Base-by-base conservation (phyloP, 257 asterid species). In the Coffea eugenioides region DNA sequence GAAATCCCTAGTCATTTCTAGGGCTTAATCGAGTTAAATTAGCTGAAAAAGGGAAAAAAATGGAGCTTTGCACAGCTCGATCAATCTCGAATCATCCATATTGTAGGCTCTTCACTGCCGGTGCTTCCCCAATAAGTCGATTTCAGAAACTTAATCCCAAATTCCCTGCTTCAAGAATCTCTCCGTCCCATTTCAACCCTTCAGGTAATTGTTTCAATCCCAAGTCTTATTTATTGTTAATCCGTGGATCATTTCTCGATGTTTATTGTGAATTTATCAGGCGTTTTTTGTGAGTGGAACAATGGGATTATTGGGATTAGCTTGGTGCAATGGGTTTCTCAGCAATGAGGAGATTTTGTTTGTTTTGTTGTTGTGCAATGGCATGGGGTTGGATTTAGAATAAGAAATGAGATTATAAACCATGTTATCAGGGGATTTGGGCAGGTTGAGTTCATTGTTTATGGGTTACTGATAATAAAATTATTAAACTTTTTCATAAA, bases 1-100 rank as follows among this genome's bases (percentile, higher is more conserved):
- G 16, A 25, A 31, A n/a, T 18, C 74, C 80, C 25, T 11, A 34
- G 52, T 67, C 71, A 46, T 39, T 69, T 54, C 8, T 15, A 12
- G 34, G n/a, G 34, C 65, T 49, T 15, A 51, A 54, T 15, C 2
- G n/a, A 36, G 21, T 21, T 52, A 52, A 14, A 3, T 41, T 23
- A 52, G 77, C 81, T 56, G 51, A 65, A 71, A 18, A 27, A 4
- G 5, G 5, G 3, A 39, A 4, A 21, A 83, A 36, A 56, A 89
- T 92, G 95, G 90, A 86, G 88, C 81, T 89, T 0, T 86, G 87
- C 87, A 76, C 86, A n/a, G 89, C 82, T 83, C 87, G 82, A 84
- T 80, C 89, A 75, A 66, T 84, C 65, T 82, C 88, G 2, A 79
- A 78, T 13, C 57, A 72, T 64, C 79, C 84, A 18, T 83, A 34